phyloP scores from a whole-genome alignment of 768 basidiomycete genomes.

The Pleurotus pulmonarius region DNA sequence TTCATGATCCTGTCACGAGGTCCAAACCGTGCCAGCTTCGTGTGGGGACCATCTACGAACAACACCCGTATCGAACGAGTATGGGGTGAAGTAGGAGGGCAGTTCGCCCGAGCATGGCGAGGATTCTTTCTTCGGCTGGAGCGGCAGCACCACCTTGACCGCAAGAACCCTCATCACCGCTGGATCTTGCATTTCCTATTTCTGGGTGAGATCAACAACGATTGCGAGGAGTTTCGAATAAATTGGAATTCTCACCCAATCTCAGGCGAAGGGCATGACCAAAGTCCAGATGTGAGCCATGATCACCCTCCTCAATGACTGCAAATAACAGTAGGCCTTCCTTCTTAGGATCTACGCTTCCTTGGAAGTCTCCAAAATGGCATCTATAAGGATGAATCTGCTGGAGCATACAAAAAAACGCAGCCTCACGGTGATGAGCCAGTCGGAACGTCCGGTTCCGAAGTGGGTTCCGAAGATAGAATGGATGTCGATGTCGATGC shows the following conservation, averaged over 20 bases:
- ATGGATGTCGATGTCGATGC: too few species aligned
- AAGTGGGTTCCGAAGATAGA: neutral
- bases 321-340: neutral
- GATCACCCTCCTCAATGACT: too few species aligned
- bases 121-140: slow-evolving; percentile 38
- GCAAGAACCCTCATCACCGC: slow-evolving; percentile 25
- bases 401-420: too few species aligned
- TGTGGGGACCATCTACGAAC: slow-evolving; percentile 32
- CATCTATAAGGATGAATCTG: neutral
- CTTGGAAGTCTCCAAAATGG: slow-evolving; percentile 1
- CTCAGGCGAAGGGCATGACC: slow-evolving; percentile 19
- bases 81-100: slow-evolving; percentile 38
- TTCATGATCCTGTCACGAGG: slow-evolving; percentile 32
- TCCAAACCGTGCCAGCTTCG: slow-evolving; percentile 23
- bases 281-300: slow-evolving; percentile 16
- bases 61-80: slow-evolving; percentile 42
- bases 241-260: slow-evolving; percentile 40
- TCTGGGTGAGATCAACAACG: slow-evolving; percentile 29
- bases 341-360: slow-evolving; percentile 9
- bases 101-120: slow-evolving; percentile 36
- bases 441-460: neutral
- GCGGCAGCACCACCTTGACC: slow-evolving; percentile 27
- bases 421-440: neutral
- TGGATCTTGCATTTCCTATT: slow-evolving; percentile 44
- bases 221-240: slow-evolving; percentile 27